Base-by-base conservation (phyloP, 2,329 filamentous ascomycete species). In the Phaeosphaeria sp. region DNA sequence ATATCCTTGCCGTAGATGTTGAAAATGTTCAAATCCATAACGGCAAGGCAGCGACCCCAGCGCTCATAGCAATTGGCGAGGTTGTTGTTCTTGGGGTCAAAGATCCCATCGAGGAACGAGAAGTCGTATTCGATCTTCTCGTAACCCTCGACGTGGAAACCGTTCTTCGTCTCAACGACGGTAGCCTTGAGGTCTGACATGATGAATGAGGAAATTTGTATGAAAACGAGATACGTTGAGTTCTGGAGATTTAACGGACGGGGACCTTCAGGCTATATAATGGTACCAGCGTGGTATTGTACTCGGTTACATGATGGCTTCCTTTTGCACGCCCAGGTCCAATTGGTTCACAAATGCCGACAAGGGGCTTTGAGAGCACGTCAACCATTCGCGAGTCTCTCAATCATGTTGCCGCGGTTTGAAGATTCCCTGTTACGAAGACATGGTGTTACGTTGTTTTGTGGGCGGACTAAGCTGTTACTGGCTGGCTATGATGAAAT, bases 91-190 rank as follows among this genome's bases (percentile, higher is more conserved):
- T 80, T 68, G 43, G 80, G 67, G 70, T 89, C 79, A 75, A 91
- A 91, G 55, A 91, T 83, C 48, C 84, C 86, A 65, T 91, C 89
- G 47, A 91, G 83, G 76, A 91, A 90, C 54, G 87, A 86, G 74
- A 91, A 91, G 77, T 90, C 88, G 72, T 91, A 91, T 70, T 89
- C 85, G 71, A 91, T 90, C 81, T 90, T 91, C 81, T 91, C 89
- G 67, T 90, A 90, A 22, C 89, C 89, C 65, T 87, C 85, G 59
- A 91, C 88, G 64, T 89, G 86, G 77, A 91, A 91, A 39, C 89
- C 89, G 59, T 82, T 80, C 66, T 82, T 77, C 60, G 87, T 90
- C 78, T 89, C 84, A 59, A 81, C 77, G 63, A 91, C 88, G 52
- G 83, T 83, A 56, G 89, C 89, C 69, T 86, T 88, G 18, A 75